Evolutionary conservation across 75 land plant genomes (phyloP).

Genomic region (Picea glauca): DNA sequence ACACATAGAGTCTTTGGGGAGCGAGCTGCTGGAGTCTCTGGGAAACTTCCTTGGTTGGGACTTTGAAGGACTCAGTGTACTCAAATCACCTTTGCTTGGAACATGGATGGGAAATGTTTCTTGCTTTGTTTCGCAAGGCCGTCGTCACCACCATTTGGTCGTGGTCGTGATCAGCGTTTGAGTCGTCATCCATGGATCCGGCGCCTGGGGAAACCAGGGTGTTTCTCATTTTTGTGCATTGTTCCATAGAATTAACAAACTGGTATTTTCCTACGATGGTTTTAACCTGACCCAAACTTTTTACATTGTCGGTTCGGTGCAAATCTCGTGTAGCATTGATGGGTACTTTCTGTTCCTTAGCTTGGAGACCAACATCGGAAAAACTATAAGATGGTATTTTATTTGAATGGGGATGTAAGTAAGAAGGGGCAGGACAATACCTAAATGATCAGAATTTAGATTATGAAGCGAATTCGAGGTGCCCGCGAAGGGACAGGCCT

Average conservation of each 20-base stretch:
- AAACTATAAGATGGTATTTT: neutral
- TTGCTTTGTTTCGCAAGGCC: no score
- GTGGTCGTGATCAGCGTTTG: no score
- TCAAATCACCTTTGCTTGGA: no score
- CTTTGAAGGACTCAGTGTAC: no score
- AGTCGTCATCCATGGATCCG: neutral
- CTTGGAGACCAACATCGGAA: neutral
- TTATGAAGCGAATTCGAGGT: neutral
- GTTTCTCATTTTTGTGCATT: no score
- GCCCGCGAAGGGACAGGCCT: neutral
- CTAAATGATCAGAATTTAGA: neutral
- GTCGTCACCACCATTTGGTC: no score
- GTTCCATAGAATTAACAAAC: neutral
- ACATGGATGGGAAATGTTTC: no score
- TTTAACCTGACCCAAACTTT: neutral
- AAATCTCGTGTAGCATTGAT: neutral
- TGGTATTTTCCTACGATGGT: neutral
- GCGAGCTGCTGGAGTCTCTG: no score
- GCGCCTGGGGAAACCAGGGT: neutral
- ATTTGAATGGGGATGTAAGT: neutral
- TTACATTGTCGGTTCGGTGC: neutral
- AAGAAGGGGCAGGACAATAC: neutral
- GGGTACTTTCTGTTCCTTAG: no score
- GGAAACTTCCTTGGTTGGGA: no score
- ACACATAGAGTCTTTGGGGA: no score